Evolutionary conservation across 805 yeast genomes (phyloP).

Genomic region (Cyberlindnera subsufficiens): DNA sequence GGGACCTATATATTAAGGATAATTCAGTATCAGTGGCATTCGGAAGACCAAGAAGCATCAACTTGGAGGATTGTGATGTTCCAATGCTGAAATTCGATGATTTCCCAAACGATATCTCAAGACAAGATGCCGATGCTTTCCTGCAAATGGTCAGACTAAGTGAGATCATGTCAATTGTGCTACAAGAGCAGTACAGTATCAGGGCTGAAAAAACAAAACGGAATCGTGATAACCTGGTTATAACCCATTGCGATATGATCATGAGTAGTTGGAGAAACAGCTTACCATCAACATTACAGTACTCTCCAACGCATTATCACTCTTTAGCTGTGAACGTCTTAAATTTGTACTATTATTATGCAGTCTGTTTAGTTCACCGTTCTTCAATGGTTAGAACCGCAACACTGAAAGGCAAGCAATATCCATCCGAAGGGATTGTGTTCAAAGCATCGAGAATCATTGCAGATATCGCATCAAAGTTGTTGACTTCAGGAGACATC

Average conservation of each 20-base stretch:
- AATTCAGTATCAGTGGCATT: slow-evolving; percentile 63
- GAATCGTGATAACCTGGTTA: slow-evolving; percentile 37
- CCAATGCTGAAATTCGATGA: slow-evolving; percentile 66
- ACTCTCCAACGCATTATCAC: slow-evolving; percentile 46
- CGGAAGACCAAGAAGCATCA: slow-evolving; percentile 67
- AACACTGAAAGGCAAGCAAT: slow-evolving; percentile 23
- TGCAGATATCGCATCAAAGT: slow-evolving; percentile 52
- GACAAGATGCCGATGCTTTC: slow-evolving; percentile 48
- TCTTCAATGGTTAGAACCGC: slow-evolving; percentile 49
- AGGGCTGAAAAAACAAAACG: slow-evolving; percentile 48
- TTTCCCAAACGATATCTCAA: slow-evolving; percentile 48
- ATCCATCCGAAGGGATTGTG: slow-evolving; percentile 50
- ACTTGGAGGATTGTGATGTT: slow-evolving; percentile 69
- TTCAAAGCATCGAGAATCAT: slow-evolving; percentile 79
- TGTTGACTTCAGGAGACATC: slow-evolving; percentile 44
- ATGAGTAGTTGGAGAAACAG: slow-evolving; percentile 73
- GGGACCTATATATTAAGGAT: slow-evolving; percentile 72
- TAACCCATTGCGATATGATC: slow-evolving; percentile 61
- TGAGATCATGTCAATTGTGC: slow-evolving; percentile 64
- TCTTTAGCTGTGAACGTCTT: slow-evolving; percentile 50
- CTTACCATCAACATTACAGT: slow-evolving; percentile 57
- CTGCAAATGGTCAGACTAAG: slow-evolving; percentile 61
- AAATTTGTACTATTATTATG: slow-evolving; percentile 65
- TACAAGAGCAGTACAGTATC: slow-evolving; percentile 65
- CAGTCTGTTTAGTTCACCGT: slow-evolving; percentile 66